Evolutionary conservation across 2,329 filamentous ascomycete genomes (phyloP).

Genomic region (Alternaria brassicicola): DNA sequence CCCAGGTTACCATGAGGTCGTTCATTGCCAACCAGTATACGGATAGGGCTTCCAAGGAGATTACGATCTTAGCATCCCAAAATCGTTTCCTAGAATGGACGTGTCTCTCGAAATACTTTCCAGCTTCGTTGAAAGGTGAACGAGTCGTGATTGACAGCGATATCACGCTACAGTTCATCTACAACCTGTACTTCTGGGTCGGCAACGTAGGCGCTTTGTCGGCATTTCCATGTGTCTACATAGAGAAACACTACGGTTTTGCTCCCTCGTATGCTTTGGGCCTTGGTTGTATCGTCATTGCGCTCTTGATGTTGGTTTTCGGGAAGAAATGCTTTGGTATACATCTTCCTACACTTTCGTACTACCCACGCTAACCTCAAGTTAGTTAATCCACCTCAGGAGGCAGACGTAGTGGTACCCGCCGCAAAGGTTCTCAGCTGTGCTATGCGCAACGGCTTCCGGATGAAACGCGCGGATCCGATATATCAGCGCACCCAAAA

Average conservation of each 20-base stretch:
- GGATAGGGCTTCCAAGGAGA: conserved; percentile 25
- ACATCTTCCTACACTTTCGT: not conserved
- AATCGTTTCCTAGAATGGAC: not conserved
- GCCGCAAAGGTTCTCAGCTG: conserved; percentile 35
- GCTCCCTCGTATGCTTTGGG: conserved; percentile 68
- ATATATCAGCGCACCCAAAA: conserved; percentile 31
- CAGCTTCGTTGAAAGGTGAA: conserved; percentile 34
- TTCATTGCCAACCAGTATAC: conserved; percentile 49
- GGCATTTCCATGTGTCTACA: conserved; percentile 65
- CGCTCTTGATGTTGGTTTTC: conserved; percentile 60
- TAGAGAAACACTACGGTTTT: conserved; percentile 72
- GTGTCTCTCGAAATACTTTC: not conserved
- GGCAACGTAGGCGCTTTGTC: conserved; percentile 72
- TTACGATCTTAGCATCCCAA: conserved; percentile 1
- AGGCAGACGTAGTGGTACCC: conserved; percentile 32
- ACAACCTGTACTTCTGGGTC: conserved; percentile 50
- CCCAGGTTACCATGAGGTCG: conserved; percentile 44
- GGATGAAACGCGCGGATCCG: conserved; percentile 33
- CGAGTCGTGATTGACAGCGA: conserved; percentile 42
- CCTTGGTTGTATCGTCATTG: conserved; percentile 67
- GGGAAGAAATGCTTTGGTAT: conserved; percentile 10
- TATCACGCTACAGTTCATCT: conserved; percentile 49
- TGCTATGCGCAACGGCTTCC: conserved; percentile 36
- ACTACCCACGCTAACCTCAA: not conserved
- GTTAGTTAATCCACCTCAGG: conserved; percentile 21